Base-by-base conservation (phyloP, 306 rosid genomes). In the Gynostemma pentaphyllum region DNA sequence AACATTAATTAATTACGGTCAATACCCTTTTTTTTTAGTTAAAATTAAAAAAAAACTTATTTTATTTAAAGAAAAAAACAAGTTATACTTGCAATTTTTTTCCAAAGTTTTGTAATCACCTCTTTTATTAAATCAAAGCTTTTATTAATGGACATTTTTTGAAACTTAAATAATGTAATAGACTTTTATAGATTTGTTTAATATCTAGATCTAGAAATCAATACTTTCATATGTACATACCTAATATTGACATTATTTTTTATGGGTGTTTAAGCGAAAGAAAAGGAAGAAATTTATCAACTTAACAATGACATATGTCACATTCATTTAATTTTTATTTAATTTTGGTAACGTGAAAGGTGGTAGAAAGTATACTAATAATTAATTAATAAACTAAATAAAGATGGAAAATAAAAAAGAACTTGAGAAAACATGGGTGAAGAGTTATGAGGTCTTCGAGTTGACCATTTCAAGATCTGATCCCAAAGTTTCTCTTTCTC, bases 391-490 rank as follows among this genome's bases (percentile, higher is more conserved):
- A 9, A 56, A 32, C 0, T n/a, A n/a, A n/a, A n/a, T n/a, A n/a
- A 21, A 4, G 7, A 55, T 3, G 10, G 6, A 18, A 46, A 64
- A 68, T 15, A 36, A 44, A 70, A 76, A 2, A 65, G 47, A 63
- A 60, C 57, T 14, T 9, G 73, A 72, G 69, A 59, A n/a, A 70
- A 70, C 68, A 74, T 67, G 66, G 56, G 70, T 61, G 75, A 55
- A 54, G 68, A 34, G 54, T 72, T 36, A 15, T 69, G 60, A 71
- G 83, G 77, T 79, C 85, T 74, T 72, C 5, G 9, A 55, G 76
- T 76, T 82, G 89, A 82, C 82, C 71, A 71, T 63, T 76, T 84
- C 83, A 62, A 83, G 84, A 72, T 85, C 81, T 74, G 74, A 85
- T 88, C 91, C 89, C 82, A 62, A 85, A 74, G 71, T 75, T 75